Base-by-base conservation (phyloP, 176 grass and related monocot species). In the Aegilops tauschii region DNA sequence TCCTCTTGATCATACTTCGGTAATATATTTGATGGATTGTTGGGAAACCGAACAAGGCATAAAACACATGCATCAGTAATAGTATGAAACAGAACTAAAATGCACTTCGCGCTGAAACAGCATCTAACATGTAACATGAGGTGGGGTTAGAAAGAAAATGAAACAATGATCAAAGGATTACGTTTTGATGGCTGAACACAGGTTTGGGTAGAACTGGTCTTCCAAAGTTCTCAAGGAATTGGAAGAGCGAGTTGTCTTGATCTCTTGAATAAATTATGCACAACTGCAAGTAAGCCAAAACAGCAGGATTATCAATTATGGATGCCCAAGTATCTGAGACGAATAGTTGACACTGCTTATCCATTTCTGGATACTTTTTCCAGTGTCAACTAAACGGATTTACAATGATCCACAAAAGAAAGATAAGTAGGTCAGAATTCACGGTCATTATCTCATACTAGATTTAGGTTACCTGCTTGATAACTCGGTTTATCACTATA, bases 381-480 rank as follows among this genome's bases (percentile, higher is more conserved):
- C 45, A 84, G 40, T 21, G 8, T 23, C 8, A 84, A 81, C 34
- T 12, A 40, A 21, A 21, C 3, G 7, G 20, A 59, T 21, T 59
- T 59, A 59, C 54, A 59, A 59, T 59, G 20, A 59, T 59, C 6
- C 20, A 59, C 18, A 59, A 59, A 54, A 54, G 5, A 54, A 54
- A 18, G 50, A 2, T 7, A 54, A 54, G 37, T 45, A 1, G 9
- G 37, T 5, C 23, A 73, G 1, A 74, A 28, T 47, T 47, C 23
- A 8, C 2, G 10, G 8, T 44, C 9, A 21, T 2, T 28, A 69
- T 16, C 8, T 18, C 5, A 29, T 12, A 20, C 18, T 64, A 10
- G 37, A 74, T 58, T 85, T 34, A 18, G 34, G 7, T 82, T 92
- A 92, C 90, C 90, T 92, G 79, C 37, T 86, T 79, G 61, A 92